Conservation (phyloP, 148 eudicot genomes). For the Bassia scoparia region DNA sequence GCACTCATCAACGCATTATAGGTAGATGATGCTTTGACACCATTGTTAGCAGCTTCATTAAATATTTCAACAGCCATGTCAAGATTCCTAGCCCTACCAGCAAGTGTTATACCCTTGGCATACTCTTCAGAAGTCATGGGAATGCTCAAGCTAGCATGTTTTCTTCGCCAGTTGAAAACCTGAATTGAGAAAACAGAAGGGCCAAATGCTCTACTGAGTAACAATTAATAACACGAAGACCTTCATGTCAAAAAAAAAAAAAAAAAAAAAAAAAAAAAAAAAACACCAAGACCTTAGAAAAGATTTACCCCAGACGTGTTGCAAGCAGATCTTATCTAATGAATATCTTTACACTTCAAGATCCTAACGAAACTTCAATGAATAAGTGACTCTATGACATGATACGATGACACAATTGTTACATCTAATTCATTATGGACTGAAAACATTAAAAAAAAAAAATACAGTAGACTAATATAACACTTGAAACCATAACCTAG, state of each 20-base stretch:
- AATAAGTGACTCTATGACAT: too few relatives aligned
- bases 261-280: too few relatives aligned
- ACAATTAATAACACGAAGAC: background rate
- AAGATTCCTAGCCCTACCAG: constrained; percentile 57
- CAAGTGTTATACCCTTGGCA: constrained; percentile 56
- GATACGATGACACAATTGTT: too few relatives aligned
- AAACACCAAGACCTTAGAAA: background rate
- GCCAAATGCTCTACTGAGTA: background rate
- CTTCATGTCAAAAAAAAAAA: too few relatives aligned
- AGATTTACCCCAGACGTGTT: background rate
- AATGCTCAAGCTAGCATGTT: constrained; percentile 28
- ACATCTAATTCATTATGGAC: background rate
- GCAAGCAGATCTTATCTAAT: background rate
- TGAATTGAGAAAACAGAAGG: constrained; percentile 24
- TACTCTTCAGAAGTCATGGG: constrained; percentile 71
- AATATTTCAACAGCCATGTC: constrained; percentile 64
- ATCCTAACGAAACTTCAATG: background rate
- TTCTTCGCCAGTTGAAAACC: constrained; percentile 82
- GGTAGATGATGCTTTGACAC: constrained; percentile 36
- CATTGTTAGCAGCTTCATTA: constrained; percentile 49
- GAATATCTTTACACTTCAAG: background rate
- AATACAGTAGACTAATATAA: background rate
- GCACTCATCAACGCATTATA: constrained; percentile 82
- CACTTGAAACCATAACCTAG: background rate
- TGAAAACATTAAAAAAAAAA: background rate